Base-by-base conservation (phyloP, 2,329 filamentous ascomycete species). In the Shiraia sp. region DNA sequence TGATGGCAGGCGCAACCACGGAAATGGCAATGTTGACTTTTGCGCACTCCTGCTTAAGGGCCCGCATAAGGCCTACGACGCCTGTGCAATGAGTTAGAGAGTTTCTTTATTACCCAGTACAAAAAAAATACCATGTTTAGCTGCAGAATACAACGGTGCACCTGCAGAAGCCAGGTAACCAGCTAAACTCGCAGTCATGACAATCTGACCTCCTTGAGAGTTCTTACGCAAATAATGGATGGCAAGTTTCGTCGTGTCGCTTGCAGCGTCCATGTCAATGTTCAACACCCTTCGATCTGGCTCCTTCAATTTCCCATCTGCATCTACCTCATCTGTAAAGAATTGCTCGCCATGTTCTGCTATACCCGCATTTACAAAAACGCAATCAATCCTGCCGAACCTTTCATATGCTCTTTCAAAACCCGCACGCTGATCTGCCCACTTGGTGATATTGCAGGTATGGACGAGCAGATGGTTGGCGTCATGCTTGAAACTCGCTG, bases 321-420 rank as follows among this genome's bases (percentile, higher is more conserved):
- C 43, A 36, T 77, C 74, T 4, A 72, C 35, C 7, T 70, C 63
- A 36, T 76, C 73, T 4, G 65, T 71, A 64, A 77, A 78, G 58
- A 78, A 76, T 47, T 77, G 74, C 32, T 78, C 75, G 28, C 65
- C 65, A 34, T 73, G 66, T 47, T 78, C 75, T 19, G 72, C 66
- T 16, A 78, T 72, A 0, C 75, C 75, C 4, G 75, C 75, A 37
- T 78, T 78, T 32, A 77, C 72, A 48, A 75, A 78, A 10, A 78
- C 74, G 27, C 61, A 63, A 38, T 75, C 72, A 29, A 78, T 72
- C 8, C 65, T 59, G 6, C 70, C 69, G 55, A 77, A 77, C 19
- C 68, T 68, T 6, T 57, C 36, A 36, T 72, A 54, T 2, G 68
- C 72, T 6, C 58, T 57, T 45, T 70, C 66, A 52, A 78, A 78